These are phyloP conservation scores for Heliamphora pulchella DNA, from an alignment of 179 eudicot genomes.

Conservation along the genomic window DNA sequence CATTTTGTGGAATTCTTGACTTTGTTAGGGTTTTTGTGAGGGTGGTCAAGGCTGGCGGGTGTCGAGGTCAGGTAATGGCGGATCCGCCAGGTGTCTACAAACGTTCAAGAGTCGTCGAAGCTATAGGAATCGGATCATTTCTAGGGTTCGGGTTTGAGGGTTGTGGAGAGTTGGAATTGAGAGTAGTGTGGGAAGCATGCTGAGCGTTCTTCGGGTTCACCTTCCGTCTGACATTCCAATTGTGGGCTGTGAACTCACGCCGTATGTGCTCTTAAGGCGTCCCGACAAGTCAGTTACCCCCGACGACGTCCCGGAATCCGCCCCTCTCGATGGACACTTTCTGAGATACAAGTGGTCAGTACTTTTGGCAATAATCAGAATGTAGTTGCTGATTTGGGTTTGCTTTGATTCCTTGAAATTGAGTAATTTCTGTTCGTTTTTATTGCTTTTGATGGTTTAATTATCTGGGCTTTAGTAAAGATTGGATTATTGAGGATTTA, in stretches of 20 bases:
- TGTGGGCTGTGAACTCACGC: slow-evolving; percentile 93
- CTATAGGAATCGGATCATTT: slow-evolving; percentile 16
- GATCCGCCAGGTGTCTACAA: slow-evolving; percentile 37
- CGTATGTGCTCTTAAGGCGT: slow-evolving; percentile 65
- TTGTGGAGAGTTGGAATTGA: not conserved
- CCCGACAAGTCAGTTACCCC: slow-evolving; percentile 50
- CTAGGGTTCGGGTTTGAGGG: slow-evolving; percentile 23
- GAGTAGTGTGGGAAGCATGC: slow-evolving; percentile 43
- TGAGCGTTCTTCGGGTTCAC: slow-evolving; percentile 82
- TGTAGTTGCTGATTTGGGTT: not conserved
- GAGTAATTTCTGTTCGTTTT: too few species aligned
- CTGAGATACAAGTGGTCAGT: slow-evolving; percentile 88
- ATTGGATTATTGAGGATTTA: not conserved
- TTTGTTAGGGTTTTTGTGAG: slow-evolving; percentile 14
- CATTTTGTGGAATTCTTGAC: not conserved
- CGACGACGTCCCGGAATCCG: slow-evolving; percentile 68
- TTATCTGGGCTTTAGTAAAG: not conserved
- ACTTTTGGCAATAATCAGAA: not conserved
- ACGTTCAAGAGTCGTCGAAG: slow-evolving; percentile 6
- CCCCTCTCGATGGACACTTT: slow-evolving; percentile 70
- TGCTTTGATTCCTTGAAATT: not conserved
- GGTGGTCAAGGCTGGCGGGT: slow-evolving; percentile 51
- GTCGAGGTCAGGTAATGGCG: slow-evolving; percentile 56
- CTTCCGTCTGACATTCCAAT: slow-evolving; percentile 98
- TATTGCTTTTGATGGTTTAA: too few species aligned